Evolutionary conservation across 768 basidiomycete species (phyloP).

Genomic region (Termitomyces titanicus): DNA sequence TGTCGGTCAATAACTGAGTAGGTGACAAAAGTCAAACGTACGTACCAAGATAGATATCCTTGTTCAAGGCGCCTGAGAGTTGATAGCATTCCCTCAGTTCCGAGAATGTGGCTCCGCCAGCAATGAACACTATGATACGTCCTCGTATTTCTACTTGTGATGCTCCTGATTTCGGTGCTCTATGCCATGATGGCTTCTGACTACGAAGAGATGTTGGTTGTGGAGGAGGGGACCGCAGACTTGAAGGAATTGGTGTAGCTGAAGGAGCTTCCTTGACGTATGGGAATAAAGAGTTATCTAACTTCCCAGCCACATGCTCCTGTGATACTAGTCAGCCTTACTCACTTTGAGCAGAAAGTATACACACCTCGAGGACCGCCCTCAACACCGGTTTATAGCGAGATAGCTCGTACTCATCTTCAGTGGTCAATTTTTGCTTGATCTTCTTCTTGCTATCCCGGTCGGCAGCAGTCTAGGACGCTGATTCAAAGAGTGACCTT

Average conservation of each 20-base stretch:
- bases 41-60: slow-evolving; percentile 89
- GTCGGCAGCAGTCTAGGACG: slow-evolving; percentile 61
- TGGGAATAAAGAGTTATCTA: slow-evolving; percentile 81
- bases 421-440: slow-evolving; percentile 69
- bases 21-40: not conserved
- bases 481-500: not conserved
- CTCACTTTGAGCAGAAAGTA: not conserved
- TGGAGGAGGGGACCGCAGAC: slow-evolving; percentile 48
- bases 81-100: slow-evolving; percentile 89
- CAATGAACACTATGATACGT: slow-evolving; percentile 84
- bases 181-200: slow-evolving; percentile 87
- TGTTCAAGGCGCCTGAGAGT: slow-evolving; percentile 68
- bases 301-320: slow-evolving; percentile 79
- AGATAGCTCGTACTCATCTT: slow-evolving; percentile 97
- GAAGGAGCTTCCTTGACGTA: slow-evolving; percentile 82
- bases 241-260: slow-evolving; percentile 39
- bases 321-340: slow-evolving; percentile 24
- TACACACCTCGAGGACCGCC: slow-evolving; percentile 74
- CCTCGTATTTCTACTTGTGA: slow-evolving; percentile 54
- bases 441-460: slow-evolving; percentile 77
- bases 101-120: slow-evolving; percentile 94
- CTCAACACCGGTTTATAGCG: slow-evolving; percentile 84
- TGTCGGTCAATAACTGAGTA: not conserved
- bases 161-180: slow-evolving; percentile 56
- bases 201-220: slow-evolving; percentile 79